phyloP scores from a whole-genome alignment of 805 yeast genomes.

The Starmerella roubikii region DNA sequence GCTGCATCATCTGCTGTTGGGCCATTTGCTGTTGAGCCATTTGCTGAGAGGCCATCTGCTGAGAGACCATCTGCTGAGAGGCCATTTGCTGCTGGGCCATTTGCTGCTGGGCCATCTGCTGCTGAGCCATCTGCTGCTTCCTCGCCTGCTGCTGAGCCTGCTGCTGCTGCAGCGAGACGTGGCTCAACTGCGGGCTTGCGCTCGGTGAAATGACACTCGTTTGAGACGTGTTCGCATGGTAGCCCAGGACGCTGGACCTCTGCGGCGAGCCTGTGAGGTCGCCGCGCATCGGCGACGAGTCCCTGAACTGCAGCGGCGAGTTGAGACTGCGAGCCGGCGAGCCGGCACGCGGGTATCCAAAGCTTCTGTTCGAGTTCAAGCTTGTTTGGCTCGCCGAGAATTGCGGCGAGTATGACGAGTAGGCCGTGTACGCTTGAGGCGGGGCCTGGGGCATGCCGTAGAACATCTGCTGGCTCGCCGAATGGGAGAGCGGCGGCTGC shows the following conservation, averaged over 20 bases:
- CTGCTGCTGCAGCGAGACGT: constrained; percentile 1
- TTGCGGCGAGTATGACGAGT: constrained; percentile 14
- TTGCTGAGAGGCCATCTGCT: constrained; percentile 1
- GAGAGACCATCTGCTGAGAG: too few species aligned
- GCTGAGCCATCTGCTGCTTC: constrained; percentile 4
- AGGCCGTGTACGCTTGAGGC: constrained; percentile 8
- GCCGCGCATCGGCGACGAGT: constrained; percentile 9
- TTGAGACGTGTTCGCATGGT: constrained; percentile 12
- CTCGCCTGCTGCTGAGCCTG: constrained; percentile 2
- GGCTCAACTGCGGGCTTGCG: constrained; percentile 4
- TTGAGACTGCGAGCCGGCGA: constrained; percentile 13
- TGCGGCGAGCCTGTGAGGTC: constrained; percentile 7
- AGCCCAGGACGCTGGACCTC: constrained; percentile 7
- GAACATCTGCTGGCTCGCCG: neutral
- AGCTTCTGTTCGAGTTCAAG: constrained; percentile 9
- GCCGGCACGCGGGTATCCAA: constrained; percentile 7
- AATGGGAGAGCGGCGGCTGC: neutral
- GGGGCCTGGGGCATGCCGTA: constrained; percentile 7
- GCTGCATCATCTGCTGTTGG: constrained; percentile 2
- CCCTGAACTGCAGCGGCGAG: constrained; percentile 15
- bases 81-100: too few species aligned
- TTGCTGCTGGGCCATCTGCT: constrained; percentile 1
- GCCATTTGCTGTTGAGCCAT: constrained; percentile 1
- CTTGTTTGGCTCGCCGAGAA: constrained; percentile 15
- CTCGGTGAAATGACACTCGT: constrained; percentile 10